Conservation (phyloP, 139 green algal species). For the Diplosphaera chodatii region DNA sequence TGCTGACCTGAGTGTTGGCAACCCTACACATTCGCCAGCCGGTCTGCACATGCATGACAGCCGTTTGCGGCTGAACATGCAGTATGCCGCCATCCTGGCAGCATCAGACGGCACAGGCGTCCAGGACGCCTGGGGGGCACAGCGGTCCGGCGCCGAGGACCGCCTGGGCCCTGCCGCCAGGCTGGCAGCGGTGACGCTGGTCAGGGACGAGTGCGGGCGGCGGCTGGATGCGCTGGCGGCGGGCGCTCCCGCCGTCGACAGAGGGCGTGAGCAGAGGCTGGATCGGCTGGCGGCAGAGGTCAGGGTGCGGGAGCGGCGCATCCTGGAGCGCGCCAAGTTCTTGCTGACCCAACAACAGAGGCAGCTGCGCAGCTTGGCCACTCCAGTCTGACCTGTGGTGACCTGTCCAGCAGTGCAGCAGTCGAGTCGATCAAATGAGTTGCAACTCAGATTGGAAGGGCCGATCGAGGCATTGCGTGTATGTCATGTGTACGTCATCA, state of each 20-base stretch:
- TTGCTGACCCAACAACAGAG: slow-evolving; percentile 33
- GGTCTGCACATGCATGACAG: no score
- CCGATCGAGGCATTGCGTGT: no score
- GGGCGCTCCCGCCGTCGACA: not conserved
- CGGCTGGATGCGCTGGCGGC: not conserved
- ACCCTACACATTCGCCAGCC: no score
- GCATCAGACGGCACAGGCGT: not conserved
- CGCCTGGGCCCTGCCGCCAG: slow-evolving; percentile 7
- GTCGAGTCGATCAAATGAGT: no score
- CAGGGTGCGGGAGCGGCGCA: slow-evolving; percentile 36
- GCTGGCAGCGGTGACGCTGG: not conserved
- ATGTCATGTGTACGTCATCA: no score
- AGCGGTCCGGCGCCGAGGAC: not conserved
- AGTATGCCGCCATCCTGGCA: slow-evolving; percentile 10
- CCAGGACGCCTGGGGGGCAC: slow-evolving; percentile 5
- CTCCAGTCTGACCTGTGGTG: no score
- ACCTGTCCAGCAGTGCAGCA: no score
- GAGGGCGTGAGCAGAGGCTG: slow-evolving; percentile 10
- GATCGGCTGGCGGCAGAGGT: slow-evolving; percentile 22
- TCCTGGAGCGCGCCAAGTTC: slow-evolving; percentile 36
- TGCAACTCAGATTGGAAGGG: no score
- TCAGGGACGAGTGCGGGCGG: not conserved
- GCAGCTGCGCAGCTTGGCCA: not conserved
- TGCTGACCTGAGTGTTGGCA: no score
- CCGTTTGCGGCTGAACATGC: no score